Base-by-base conservation (phyloP, 2,329 filamentous ascomycete species). In the Penicillium glabrum region DNA sequence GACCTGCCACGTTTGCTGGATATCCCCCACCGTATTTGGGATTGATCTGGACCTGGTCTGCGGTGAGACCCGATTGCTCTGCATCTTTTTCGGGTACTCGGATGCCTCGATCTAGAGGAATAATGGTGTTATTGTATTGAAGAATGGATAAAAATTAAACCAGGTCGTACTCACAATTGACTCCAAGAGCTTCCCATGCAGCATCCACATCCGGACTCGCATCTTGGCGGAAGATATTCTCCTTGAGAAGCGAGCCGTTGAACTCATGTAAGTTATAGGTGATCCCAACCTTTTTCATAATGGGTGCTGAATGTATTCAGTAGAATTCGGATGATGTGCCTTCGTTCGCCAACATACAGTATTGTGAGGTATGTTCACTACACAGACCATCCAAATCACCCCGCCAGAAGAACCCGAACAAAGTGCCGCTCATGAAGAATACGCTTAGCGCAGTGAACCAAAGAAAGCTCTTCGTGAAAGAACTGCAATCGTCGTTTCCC, bases 1-100 rank as follows among this genome's bases (percentile, higher is more conserved):
- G 58, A 0, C 69, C 71, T 31, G 71, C 66, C 1, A 72, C 59
- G 35, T 74, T 68, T 3, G 68, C 72, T 3, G 69, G 67, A 58
- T 79, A 87, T 0, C 84, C 84, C 26, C 83, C 83, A 0, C 85
- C 85, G 61, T 87, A 81, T 51, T 82, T 77, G 3, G 77, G 69
- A 7, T 74, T 77, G 19, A 86, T 76, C 61, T 83, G 82, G 8
- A 87, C 84, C 57, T 86, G 84, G 21, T 82, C 78, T 6, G 66
- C 61, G 0, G 77, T 74, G n/a, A 87, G 71, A 0, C 84, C 84
- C 5, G 81, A 82, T 13, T 67, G 64, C 19, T 75, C 65, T 0
- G 82, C 84, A 44, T 85, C 78, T 7, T 79, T 72, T 2, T 74
- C 69, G 0, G 82, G 75, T 10, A 87, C 78, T 2, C 83, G 67